Conservation (phyloP, 164 flowering plant species). For the Houttuynia cordata region DNA sequence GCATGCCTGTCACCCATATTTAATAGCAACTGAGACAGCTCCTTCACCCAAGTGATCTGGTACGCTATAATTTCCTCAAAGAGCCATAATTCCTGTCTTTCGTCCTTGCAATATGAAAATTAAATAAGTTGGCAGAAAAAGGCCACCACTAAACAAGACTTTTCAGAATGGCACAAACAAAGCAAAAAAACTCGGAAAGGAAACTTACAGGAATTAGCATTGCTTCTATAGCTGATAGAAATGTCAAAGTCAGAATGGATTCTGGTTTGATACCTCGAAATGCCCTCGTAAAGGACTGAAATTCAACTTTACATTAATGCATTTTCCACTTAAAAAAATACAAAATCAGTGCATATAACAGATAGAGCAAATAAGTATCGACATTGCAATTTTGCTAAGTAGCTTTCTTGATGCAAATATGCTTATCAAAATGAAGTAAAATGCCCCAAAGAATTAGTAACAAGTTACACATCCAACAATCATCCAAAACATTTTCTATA, state of each 20-base stretch:
- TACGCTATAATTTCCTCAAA: conserved; percentile 31
- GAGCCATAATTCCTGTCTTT: conserved; percentile 19
- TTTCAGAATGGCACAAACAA: background rate
- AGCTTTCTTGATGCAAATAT: background rate
- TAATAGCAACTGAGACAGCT: conserved; percentile 49
- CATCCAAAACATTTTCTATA: too few species aligned
- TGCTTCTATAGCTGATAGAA: conserved; percentile 55
- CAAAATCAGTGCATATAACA: background rate
- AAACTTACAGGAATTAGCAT: conserved; percentile 62
- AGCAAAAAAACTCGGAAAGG: too few species aligned
- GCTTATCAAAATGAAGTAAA: background rate
- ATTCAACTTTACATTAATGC: background rate
- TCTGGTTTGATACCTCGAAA: conserved; percentile 47
- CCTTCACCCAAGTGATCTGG: conserved; percentile 52
- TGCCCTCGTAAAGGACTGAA: conserved; percentile 72
- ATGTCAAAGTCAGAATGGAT: conserved; percentile 55
- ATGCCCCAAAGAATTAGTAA: too few species aligned
- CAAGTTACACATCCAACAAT: too few species aligned
- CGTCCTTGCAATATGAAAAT: conserved; percentile 6
- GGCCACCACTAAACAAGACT: background rate
- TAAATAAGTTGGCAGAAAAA: background rate
- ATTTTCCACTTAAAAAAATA: background rate
- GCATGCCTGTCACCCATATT: conserved; percentile 45
- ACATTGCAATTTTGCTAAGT: background rate
- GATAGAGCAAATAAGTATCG: background rate